Evolutionary conservation across 306 rosid genomes (phyloP), one percentile per base, ranked within the genome.

Genomic region (Arachis hypogaea): DNA sequence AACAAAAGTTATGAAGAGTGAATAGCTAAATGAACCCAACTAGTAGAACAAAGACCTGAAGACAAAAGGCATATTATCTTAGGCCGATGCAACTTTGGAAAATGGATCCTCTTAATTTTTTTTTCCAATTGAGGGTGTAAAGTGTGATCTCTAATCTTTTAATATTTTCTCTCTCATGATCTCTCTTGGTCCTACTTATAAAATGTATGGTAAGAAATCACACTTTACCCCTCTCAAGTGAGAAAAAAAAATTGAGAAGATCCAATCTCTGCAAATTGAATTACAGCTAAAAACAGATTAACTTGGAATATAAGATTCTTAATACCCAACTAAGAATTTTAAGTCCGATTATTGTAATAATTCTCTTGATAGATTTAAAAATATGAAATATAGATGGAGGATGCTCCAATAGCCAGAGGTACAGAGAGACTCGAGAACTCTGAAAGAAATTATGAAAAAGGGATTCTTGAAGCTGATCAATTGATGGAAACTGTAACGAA

Each of bases 401-500:
- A 33, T 2, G 38, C 4, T 22, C 38, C 38, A 33, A 33, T 33
- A 2, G 38, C 38, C 38, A 33, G 38, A 4, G 3, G 38, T 33
- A 33, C 38, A 33, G 38, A 33, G 38, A 33, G 38, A 33, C 38
- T 33, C 38, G 38, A 33, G 38, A 33, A 33, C 3, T 33, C 4
- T 33, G 52, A 46, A 50, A 56, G 41, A 33, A 22, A 52, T 64
- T 43, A 12, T 59, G 70, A 16, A 6, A 6, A 50, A 59, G 14
- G 5, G 49, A 67, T 44, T 66, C 41, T 28, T 55, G 68, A 63
- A 78, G 66, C 62, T 33, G 68, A 47, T 61, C 38, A 56, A 38
- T 44, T 45, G 61, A 78, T 77, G 56, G 55, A 55, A 80, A 69
- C 29, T 47, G 54, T 38, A 51, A 46, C 16, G 59, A 77, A 42